These are phyloP conservation scores for Fusarium sp. DNA, from an alignment of 2,329 filamentous ascomycete species.

Conservation along the genomic window DNA sequence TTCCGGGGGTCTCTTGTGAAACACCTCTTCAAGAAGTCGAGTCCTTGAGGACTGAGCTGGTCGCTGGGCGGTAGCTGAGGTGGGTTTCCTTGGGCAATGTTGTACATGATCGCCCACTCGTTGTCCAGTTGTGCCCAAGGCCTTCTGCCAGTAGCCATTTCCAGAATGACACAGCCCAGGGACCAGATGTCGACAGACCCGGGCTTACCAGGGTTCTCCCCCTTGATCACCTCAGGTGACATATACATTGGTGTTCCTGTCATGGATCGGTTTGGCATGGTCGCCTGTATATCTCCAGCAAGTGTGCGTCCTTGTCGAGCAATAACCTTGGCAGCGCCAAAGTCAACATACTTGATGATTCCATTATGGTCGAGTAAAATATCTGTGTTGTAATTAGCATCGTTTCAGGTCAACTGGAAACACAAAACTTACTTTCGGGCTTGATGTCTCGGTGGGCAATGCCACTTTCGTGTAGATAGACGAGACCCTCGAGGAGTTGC, in stretches of 20 bases:
- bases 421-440: slow-evolving; percentile 82
- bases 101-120: slow-evolving; percentile 99
- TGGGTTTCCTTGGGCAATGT: slow-evolving; percentile 96
- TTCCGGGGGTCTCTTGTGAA: slow-evolving; percentile 86
- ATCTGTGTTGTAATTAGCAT: slow-evolving; percentile 62
- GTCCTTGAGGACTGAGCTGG: slow-evolving; percentile 83
- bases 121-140: slow-evolving; percentile 98
- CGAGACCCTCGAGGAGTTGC: slow-evolving; percentile 92
- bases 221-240: slow-evolving; percentile 98
- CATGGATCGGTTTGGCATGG: slow-evolving; percentile 85
- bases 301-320: slow-evolving; percentile 92
- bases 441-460: slow-evolving; percentile 99
- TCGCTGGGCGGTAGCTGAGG: slow-evolving; percentile 84
- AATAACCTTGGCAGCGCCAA: slow-evolving; percentile 96
- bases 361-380: slow-evolving; percentile 97
- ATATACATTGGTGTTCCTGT: slow-evolving; percentile 99
- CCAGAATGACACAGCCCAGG: slow-evolving; percentile 92
- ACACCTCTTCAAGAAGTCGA: slow-evolving; percentile 89
- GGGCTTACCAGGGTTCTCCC: slow-evolving; percentile 80
- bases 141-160: slow-evolving; percentile 94
- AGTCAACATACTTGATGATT: slow-evolving; percentile 99
- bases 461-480: slow-evolving; percentile 89
- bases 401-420: background rate
- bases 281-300: slow-evolving; percentile 67
- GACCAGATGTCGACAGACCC: slow-evolving; percentile 97